phyloP scores from a whole-genome alignment of 2,329 filamentous ascomycete genomes.

The Conoideocrella luteorostrata region DNA sequence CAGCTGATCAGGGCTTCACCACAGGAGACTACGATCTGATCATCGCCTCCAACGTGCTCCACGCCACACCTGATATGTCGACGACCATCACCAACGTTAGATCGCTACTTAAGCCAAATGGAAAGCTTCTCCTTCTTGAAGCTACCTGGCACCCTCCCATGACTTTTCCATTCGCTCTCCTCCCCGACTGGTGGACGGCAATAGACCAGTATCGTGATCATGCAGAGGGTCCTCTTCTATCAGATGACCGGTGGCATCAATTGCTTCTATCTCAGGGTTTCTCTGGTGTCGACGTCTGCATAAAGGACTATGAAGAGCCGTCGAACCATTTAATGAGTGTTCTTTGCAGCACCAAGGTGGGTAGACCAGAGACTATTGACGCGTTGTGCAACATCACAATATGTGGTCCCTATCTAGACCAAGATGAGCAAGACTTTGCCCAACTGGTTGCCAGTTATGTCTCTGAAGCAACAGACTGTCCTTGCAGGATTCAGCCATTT shows the following conservation, averaged over 20 bases:
- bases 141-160: conserved; percentile 1
- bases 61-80: conserved; percentile 26
- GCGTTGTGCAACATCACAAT: conserved; percentile 6
- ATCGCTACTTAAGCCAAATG: conserved; percentile 10
- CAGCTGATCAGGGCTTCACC: conserved; percentile 24
- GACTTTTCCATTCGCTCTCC: conserved; percentile 7
- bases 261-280: conserved; percentile 8
- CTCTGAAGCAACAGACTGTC: neutral
- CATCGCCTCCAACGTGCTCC: conserved; percentile 31
- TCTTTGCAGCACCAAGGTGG: conserved; percentile 4
- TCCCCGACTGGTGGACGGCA: conserved; percentile 10
- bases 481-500: neutral
- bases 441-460: conserved; percentile 3
- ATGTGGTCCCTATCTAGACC: conserved; percentile 3
- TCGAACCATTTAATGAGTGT: no score
- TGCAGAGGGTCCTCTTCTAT: conserved; percentile 5
- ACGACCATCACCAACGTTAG: conserved; percentile 15
- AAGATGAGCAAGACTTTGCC: conserved; percentile 5
- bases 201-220: conserved; percentile 8
- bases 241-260: conserved; percentile 4
- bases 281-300: conserved; percentile 8
- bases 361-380: neutral
- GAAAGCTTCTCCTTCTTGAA: conserved; percentile 11
- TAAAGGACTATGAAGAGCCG: no score
- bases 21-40: conserved; percentile 29